These are phyloP conservation scores for Fusarium irregulare DNA, from an alignment of 2,329 filamentous ascomycete genomes.

Conservation along the genomic window DNA sequence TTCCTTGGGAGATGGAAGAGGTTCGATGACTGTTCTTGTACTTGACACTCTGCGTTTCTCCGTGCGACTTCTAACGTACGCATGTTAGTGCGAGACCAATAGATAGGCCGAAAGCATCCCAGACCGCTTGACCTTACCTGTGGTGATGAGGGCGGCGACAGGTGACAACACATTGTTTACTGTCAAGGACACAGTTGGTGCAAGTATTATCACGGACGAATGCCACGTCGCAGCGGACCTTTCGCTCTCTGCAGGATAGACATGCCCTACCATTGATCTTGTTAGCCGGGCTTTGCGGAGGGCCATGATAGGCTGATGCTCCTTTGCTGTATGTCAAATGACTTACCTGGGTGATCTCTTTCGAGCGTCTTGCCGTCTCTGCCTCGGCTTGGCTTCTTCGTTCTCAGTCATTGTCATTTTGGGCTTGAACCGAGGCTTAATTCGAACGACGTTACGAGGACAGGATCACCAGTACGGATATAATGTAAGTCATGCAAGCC, in stretches of 20 bases:
- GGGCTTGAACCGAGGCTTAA: neutral
- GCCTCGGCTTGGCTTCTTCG: neutral
- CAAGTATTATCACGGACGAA: neutral
- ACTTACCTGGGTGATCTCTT: slow-evolving; percentile 2
- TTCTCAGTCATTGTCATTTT: neutral
- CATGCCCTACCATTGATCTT: neutral
- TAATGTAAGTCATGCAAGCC: neutral
- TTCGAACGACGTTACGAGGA: neutral
- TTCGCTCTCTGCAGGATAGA: neutral
- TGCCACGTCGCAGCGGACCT: slow-evolving; percentile 1
- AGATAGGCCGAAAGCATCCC: accelerated
- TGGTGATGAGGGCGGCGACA: neutral
- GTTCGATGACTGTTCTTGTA: neutral
- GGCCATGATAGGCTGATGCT: neutral
- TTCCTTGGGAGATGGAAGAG: neutral
- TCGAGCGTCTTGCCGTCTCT: neutral
- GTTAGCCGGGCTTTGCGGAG: neutral
- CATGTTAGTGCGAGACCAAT: neutral
- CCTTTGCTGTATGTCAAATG: too few species aligned
- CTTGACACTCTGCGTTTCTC: neutral
- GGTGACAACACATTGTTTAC: neutral
- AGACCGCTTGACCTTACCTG: neutral
- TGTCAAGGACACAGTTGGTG: neutral
- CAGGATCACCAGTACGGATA: neutral
- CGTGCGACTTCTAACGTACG: accelerated